Conservation (phyloP, 805 yeast genomes). For the Schwanniomyces sp. region DNA sequence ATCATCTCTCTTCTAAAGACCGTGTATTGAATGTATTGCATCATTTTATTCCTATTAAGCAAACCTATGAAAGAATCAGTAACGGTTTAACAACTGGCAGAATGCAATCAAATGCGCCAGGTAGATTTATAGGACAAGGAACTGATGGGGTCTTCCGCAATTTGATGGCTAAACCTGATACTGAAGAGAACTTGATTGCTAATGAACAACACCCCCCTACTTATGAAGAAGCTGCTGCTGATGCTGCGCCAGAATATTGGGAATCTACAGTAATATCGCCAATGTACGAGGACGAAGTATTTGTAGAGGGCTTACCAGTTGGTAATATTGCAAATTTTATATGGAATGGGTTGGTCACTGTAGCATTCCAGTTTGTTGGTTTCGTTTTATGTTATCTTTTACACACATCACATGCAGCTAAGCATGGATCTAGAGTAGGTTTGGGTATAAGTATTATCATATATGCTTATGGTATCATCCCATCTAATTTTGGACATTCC, state of each 20-base stretch:
- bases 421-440: slow-evolving; percentile 92
- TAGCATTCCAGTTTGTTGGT: slow-evolving; percentile 93
- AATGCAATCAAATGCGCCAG: slow-evolving; percentile 44
- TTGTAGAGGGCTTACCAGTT: slow-evolving; percentile 93
- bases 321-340: slow-evolving; percentile 85
- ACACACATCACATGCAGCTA: slow-evolving; percentile 96
- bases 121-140: slow-evolving; percentile 44
- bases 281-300: slow-evolving; percentile 81
- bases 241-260: slow-evolving; percentile 95
- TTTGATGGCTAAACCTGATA: slow-evolving; percentile 84
- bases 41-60: slow-evolving; percentile 37
- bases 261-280: slow-evolving; percentile 83
- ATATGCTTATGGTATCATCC: slow-evolving; percentile 48
- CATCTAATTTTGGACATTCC: slow-evolving; percentile 39
- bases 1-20: slow-evolving; percentile 25
- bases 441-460: slow-evolving; percentile 80
- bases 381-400: slow-evolving; percentile 85
- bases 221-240: slow-evolving; percentile 93
- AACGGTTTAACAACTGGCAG: slow-evolving; percentile 44
- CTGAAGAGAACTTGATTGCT: slow-evolving; percentile 28
- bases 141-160: slow-evolving; percentile 93
- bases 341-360: slow-evolving; percentile 87
- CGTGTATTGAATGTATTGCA: slow-evolving; percentile 31
- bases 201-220: slow-evolving; percentile 72
- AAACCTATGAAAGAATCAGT: slow-evolving; percentile 42